Evolutionary conservation across 2,329 filamentous ascomycete genomes (phyloP).

Genomic region (Triangularia verruculosa): DNA sequence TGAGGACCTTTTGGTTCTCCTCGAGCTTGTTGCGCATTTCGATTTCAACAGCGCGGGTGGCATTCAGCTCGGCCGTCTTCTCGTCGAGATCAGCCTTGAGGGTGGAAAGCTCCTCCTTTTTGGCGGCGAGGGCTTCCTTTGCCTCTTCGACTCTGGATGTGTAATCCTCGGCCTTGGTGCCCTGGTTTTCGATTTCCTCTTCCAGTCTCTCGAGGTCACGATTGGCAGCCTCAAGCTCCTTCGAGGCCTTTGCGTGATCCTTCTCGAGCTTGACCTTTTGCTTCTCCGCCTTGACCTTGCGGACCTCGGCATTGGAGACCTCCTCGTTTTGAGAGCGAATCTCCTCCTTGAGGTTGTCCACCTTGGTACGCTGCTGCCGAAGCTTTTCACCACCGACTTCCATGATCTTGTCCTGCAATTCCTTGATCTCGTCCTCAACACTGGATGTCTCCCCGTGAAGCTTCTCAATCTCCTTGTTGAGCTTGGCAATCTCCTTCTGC

Average conservation of each 20-base stretch:
- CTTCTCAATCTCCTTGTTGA: constrained; percentile 75
- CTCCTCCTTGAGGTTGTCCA: constrained; percentile 84
- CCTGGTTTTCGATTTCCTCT: constrained; percentile 74
- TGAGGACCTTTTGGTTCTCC: constrained; percentile 85
- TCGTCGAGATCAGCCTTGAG: constrained; percentile 85
- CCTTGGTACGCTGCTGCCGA: constrained; percentile 82
- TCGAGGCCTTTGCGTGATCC: constrained; percentile 71
- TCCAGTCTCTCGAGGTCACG: constrained; percentile 76
- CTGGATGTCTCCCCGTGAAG: constrained; percentile 82
- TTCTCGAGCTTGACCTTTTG: constrained; percentile 84
- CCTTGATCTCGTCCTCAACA: constrained; percentile 89
- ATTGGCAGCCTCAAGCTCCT: constrained; percentile 70
- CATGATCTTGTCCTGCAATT: constrained; percentile 96
- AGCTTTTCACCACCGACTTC: constrained; percentile 93
- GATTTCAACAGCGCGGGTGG: constrained; percentile 84
- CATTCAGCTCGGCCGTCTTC: constrained; percentile 81
- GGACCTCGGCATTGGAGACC: constrained; percentile 81
- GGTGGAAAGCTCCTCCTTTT: constrained; percentile 74
- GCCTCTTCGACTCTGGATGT: constrained; percentile 75
- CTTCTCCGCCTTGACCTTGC: constrained; percentile 91
- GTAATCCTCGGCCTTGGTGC: constrained; percentile 69
- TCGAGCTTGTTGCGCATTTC: constrained; percentile 99
- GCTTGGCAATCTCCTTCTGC: constrained; percentile 71
- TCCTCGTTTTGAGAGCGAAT: constrained; percentile 78
- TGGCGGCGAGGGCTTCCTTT: constrained; percentile 70